These are phyloP conservation scores for Panaeolus cyanescens DNA, from an alignment of 768 basidiomycete species.

Conservation along the genomic window DNA sequence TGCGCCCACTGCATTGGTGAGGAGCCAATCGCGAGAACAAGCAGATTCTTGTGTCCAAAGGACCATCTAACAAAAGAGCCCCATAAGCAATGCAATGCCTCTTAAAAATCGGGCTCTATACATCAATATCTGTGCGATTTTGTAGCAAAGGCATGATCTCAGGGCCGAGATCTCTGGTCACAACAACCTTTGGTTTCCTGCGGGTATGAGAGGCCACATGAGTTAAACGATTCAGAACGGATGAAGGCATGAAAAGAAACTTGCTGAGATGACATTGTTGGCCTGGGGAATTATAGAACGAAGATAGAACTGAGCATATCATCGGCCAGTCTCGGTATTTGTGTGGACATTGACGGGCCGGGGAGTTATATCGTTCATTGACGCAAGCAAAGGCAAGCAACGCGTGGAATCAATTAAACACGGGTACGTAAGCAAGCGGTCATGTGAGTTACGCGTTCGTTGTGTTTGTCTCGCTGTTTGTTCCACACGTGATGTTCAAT, in stretches of 20 bases:
- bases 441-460: slow-evolving; percentile 43
- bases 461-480: slow-evolving; percentile 32
- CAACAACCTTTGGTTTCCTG: slow-evolving; percentile 45
- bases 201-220: slow-evolving; percentile 17
- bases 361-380: background rate
- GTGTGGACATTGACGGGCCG: background rate
- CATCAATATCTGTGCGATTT: slow-evolving; percentile 55
- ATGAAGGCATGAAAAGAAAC: slow-evolving; percentile 17
- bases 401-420: slow-evolving; percentile 12
- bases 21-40: slow-evolving; percentile 69
- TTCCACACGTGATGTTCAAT: slow-evolving; percentile 48
- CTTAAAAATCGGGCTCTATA: slow-evolving; percentile 17
- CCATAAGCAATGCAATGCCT: background rate
- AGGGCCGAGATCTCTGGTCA: slow-evolving; percentile 62
- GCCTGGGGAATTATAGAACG: background rate
- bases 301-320: background rate
- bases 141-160: slow-evolving; percentile 62
- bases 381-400: slow-evolving; percentile 2
- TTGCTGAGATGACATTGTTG: background rate
- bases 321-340: background rate
- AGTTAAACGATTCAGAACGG: slow-evolving; percentile 18
- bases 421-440: slow-evolving; percentile 13
- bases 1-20: slow-evolving; percentile 71
- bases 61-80: slow-evolving; percentile 29
- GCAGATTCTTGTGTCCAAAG: slow-evolving; percentile 52